phyloP scores from a whole-genome alignment of 768 basidiomycete species.

The Saitozyma podzolica region DNA sequence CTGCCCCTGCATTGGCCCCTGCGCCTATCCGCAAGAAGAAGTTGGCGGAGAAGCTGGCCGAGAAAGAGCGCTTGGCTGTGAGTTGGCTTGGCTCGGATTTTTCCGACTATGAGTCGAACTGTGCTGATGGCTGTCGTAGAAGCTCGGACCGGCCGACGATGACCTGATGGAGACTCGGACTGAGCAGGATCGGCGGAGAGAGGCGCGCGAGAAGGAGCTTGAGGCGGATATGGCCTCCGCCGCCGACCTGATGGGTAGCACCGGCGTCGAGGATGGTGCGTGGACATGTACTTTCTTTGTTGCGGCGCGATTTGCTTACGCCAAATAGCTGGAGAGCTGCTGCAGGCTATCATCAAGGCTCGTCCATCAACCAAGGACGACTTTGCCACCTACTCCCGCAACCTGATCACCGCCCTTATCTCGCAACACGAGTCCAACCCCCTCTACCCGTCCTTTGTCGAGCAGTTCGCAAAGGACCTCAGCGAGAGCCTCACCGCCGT shows the following conservation, averaged over 20 bases:
- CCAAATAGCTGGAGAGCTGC: conserved; percentile 23
- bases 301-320: background rate
- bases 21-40: conserved; percentile 88
- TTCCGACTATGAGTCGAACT: background rate
- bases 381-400: conserved; percentile 70
- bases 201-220: conserved; percentile 77
- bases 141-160: conserved; percentile 21
- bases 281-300: background rate
- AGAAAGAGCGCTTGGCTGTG: conserved; percentile 77
- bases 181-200: conserved; percentile 62
- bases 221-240: conserved; percentile 84
- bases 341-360: conserved; percentile 63
- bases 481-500: conserved; percentile 79
- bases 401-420: conserved; percentile 72
- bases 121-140: background rate
- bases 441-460: conserved; percentile 77
- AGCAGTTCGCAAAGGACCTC: conserved; percentile 75
- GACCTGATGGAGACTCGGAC: conserved; percentile 51
- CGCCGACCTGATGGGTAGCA: conserved; percentile 73
- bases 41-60: conserved; percentile 84
- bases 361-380: conserved; percentile 88
- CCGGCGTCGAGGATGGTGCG: conserved; percentile 55
- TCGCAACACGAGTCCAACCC: conserved; percentile 79
- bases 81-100: background rate
- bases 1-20: conserved; percentile 54